Percentiles rank a stretch among this genome's conserved stretches.
Conservation (phyloP, 2,329 filamentous ascomycete genomes). For the Zasmidium cellare region DNA sequence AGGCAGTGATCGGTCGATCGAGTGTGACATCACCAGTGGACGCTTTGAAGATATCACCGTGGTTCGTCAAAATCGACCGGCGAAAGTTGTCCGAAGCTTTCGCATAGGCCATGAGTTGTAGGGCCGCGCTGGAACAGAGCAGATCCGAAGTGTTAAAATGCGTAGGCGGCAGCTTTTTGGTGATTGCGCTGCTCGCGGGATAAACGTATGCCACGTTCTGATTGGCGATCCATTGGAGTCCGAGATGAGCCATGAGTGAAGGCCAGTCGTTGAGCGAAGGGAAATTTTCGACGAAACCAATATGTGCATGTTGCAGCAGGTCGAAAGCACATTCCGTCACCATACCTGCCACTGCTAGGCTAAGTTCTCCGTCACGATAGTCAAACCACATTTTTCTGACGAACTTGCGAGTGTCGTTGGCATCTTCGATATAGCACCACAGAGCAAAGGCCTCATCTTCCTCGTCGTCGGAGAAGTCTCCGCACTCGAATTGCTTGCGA, state of each 20-base stretch:
- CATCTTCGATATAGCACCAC: slow-evolving; percentile 5
- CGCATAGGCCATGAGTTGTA: not conserved
- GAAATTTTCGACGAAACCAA: not conserved
- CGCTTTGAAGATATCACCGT: not conserved
- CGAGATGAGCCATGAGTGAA: not conserved
- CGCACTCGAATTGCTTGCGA: not conserved
- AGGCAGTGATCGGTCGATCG: not conserved
- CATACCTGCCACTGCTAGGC: not conserved
- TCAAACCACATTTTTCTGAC: not conserved
- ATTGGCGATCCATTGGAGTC: not conserved
- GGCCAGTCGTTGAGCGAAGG: not conserved
- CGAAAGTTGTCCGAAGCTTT: not conserved
- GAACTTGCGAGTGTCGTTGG: slow-evolving; percentile 2
- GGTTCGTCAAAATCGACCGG: not conserved
- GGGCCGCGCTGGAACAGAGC: not conserved
- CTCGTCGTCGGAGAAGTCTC: not conserved
- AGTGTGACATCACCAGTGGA: not conserved
- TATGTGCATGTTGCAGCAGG: not conserved
- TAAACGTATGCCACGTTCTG: not conserved
- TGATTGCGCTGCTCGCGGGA: not conserved
- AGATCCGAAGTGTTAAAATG: not conserved
- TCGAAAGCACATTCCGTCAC: not conserved
- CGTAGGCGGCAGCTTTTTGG: not conserved
- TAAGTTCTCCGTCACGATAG: not conserved
- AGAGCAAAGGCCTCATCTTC: slow-evolving; percentile 4